Evolutionary conservation across 2,329 filamentous ascomycete species (phyloP), one percentile per base, ranked within the genome.

Genomic region (Fusarium praegraminearum): DNA sequence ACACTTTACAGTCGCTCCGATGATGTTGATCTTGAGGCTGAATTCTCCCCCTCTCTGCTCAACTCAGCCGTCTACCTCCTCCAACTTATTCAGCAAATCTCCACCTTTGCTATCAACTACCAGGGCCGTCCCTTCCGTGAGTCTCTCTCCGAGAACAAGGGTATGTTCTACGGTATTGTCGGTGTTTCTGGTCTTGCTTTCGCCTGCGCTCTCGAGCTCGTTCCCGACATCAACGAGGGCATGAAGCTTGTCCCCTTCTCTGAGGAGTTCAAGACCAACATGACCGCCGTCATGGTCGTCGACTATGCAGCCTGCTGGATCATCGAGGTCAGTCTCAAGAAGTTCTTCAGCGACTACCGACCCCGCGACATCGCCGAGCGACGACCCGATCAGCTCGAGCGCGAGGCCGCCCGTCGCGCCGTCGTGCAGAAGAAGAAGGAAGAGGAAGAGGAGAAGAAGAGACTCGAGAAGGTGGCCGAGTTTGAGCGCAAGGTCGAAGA

Each of bases 91-190:
- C 96, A 99, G 81, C 96, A 99, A 81, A 97, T 99, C 77, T 98
- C 94, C 26, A 99, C 96, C 5, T 99, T 99, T 76, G 94, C 96
- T 65, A 97, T 99, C 85, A 99, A 99, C 85, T 99, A 99, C 84
- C 96, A 99, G 81, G 96, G 96, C 62, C 92, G 96, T 12, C 96
- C 96, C 15, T 99, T 99, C 91, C 93, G 96, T 64, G 96, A 99
- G 82, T 92, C 92, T 24, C 93, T 99, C 71, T 91, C 92, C 7
- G 96, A 98, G 83, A 99, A 99, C 85, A 92, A 90, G 80, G 94
- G 93, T 79, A 99, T 99, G 96, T 99, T 96, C 84, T 99, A 92
- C 86, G 96, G 96, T 63, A 93, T 99, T 58, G 84, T 99, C 41
- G 91, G 92, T 70, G 95, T 98, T 18, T 93, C 93, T 0, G 93